Percentiles rank a stretch among this genome's conserved stretches.
phyloP scores from a whole-genome alignment of 148 eudicot genomes.

The Chenopodium quinoa region DNA sequence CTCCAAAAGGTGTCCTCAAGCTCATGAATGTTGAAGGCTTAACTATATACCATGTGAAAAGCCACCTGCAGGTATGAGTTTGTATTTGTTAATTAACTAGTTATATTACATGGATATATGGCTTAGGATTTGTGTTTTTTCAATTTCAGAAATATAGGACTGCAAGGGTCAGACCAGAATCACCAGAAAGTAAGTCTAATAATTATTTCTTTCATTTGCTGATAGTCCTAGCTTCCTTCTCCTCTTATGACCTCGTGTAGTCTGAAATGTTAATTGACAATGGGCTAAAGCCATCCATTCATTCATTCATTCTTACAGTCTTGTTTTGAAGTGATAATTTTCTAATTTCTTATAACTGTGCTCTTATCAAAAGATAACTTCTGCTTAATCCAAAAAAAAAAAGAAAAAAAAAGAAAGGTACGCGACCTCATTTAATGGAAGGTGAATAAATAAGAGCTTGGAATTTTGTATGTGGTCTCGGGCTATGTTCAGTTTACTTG shows the following conservation, averaged over 20 bases:
- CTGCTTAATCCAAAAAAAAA: background rate
- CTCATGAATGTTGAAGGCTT: conserved; percentile 74
- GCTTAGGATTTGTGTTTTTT: conserved; percentile 14
- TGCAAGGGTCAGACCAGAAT: conserved; percentile 79
- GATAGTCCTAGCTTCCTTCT: background rate
- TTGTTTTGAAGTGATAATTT: background rate
- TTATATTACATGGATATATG: conserved; percentile 1
- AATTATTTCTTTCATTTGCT: conserved; percentile 1
- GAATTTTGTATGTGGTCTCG: background rate
- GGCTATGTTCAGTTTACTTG: too few species aligned
- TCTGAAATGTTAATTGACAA: background rate
- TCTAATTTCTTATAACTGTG: background rate
- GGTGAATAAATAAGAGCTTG: background rate
- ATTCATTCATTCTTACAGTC: background rate
- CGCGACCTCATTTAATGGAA: background rate
- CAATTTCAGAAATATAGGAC: conserved; percentile 77
- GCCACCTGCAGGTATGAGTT: conserved; percentile 69
- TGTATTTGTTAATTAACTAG: background rate
- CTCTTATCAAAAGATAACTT: background rate
- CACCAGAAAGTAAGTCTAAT: conserved; percentile 54
- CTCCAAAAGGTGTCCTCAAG: conserved; percentile 74
- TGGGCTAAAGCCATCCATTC: background rate
- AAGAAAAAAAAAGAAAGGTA: background rate
- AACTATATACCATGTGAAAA: conserved; percentile 80
- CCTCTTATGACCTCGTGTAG: background rate